Base-by-base conservation (phyloP, 371 early-diverging fungal species). In the Encephalitozoon cuniculi region DNA sequence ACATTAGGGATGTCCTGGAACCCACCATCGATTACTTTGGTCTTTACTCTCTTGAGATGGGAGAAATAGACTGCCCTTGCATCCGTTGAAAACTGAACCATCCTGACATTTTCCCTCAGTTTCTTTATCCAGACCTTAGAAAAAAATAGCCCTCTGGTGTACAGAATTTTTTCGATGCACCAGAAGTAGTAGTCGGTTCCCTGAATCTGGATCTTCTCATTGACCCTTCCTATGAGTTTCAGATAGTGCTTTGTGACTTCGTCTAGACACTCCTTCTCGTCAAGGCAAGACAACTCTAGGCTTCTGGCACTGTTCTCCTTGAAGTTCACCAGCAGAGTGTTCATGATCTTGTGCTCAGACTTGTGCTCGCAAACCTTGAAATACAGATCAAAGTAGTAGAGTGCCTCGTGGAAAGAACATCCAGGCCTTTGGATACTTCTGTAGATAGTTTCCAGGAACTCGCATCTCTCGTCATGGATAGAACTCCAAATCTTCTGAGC, bases 331-430 rank as follows among this genome's bases (percentile, higher is more conserved):
- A 80, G 44, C 25, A 80, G 46, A 18, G 81, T 80, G 25, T 74
- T 80, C 81, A 74, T 77, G 46, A 80, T 77, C 30, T 75, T 76
- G 32, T 66, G 72, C 15, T 80, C 77, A 32, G 79, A 54, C 68
- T 77, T 68, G 12, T 46, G 40, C 52, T 74, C 52, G n/a, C 34
- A 28, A 41, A 81, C 59, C 41, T 75, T 44, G 49, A 77, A 81
- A 63, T 81, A 81, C 26, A 81, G 51, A 44, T 79, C 72, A 71
- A 81, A 81, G 68, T 75, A 70, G 34, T 78, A 76, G 2, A 51
- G 55, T 37, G 51, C 40, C 43, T 81, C 79, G 12, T 76, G 59
- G 68, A 71, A 75, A 12, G 43, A 49, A 4, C 68, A 66, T 8
- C 63, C 53, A 39, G 79, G 72, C 34, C 54, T 64, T n/a, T 32